phyloP scores from a whole-genome alignment of 2,329 filamentous ascomycete species.

The Diaporthe citri region DNA sequence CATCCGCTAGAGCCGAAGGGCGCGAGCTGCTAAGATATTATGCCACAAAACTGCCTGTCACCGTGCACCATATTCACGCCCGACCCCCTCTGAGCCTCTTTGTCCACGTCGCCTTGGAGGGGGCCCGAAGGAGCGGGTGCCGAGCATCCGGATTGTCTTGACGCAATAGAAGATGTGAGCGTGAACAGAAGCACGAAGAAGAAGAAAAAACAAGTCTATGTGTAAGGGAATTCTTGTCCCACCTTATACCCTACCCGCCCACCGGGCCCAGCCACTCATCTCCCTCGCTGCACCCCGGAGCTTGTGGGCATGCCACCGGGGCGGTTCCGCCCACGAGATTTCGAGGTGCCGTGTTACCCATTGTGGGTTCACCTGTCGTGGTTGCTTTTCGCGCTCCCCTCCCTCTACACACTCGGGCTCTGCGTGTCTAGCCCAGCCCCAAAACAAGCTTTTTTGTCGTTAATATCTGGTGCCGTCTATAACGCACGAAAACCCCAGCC shows the following conservation, averaged over 20 bases:
- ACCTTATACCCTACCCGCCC: background rate
- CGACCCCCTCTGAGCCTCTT: slow-evolving; percentile 23
- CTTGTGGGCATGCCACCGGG: background rate
- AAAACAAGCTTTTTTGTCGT: slow-evolving; percentile 25
- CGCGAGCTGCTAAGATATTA: background rate
- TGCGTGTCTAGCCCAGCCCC: background rate
- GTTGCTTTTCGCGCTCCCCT: background rate
- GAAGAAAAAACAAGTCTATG: background rate
- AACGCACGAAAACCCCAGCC: background rate
- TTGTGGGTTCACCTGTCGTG: slow-evolving; percentile 10
- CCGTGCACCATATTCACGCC: slow-evolving; percentile 22
- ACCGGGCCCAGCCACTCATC: background rate
- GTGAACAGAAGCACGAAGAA: background rate
- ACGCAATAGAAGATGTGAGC: background rate
- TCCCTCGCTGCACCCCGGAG: background rate
- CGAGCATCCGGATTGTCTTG: slow-evolving; percentile 25
- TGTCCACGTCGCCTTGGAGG: slow-evolving; percentile 18
- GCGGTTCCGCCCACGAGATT: slow-evolving; percentile 20
- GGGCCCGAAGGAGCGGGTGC: background rate
- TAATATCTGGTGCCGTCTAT: slow-evolving; percentile 6
- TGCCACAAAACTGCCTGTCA: background rate
- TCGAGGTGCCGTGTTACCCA: background rate
- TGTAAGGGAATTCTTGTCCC: background rate
- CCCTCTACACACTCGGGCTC: background rate
- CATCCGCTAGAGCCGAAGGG: slow-evolving; percentile 22